Evolutionary conservation across 2,329 filamentous ascomycete species (phyloP).

Genomic region (Cladophialophora yegresii): DNA sequence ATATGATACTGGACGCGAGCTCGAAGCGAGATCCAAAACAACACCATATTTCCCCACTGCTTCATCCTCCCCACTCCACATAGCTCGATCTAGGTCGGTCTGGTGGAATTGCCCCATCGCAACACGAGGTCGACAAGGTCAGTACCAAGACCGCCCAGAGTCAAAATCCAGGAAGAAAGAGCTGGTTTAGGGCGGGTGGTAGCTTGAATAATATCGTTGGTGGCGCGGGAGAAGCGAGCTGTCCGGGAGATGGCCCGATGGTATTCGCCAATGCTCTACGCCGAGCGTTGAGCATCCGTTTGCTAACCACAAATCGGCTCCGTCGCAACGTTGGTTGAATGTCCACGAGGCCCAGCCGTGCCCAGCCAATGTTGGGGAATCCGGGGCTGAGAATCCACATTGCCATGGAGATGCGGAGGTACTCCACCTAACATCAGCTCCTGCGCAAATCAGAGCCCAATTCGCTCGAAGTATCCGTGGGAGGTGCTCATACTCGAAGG

Average conservation of each 20-base stretch:
- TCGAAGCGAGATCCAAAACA: conserved; percentile 2
- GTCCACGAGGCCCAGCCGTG: background rate
- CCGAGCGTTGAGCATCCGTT: background rate
- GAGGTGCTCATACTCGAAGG: background rate
- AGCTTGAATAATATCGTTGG: conserved; percentile 2
- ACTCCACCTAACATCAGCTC: conserved; percentile 1
- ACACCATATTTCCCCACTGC: conserved; percentile 8
- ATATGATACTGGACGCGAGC: background rate
- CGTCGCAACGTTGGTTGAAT: background rate
- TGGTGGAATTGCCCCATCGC: conserved; percentile 3
- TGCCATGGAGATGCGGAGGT: conserved; percentile 12
- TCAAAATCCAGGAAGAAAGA: background rate
- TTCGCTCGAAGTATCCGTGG: background rate
- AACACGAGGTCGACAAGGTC: conserved; percentile 7
- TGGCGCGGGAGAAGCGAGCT: background rate
- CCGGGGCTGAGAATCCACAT: conserved; percentile 7
- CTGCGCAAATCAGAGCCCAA: background rate
- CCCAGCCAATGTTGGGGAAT: conserved; percentile 10
- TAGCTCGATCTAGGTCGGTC: conserved; percentile 9
- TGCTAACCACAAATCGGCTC: background rate
- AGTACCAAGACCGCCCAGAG: conserved; percentile 10
- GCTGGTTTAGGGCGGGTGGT: conserved; percentile 4
- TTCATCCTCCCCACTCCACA: conserved; percentile 8
- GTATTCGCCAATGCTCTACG: background rate
- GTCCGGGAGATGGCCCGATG: background rate